Evolutionary conservation across 2,329 filamentous ascomycete genomes (phyloP), one percentile per base, ranked within the genome.

Genomic region (Clonostachys rhizophaga): DNA sequence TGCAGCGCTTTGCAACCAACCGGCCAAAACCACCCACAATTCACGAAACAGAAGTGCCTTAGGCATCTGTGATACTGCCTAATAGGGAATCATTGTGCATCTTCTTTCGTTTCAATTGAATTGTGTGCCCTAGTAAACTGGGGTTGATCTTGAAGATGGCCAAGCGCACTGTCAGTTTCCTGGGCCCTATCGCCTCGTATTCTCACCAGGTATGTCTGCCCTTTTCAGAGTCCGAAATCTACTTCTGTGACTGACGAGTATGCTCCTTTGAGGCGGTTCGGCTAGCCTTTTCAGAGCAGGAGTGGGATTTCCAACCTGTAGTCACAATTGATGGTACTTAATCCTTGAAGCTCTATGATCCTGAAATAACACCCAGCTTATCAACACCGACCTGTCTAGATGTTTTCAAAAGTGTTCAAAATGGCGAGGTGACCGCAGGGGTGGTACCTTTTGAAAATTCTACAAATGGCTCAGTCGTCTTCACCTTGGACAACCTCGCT

Each of bases 381-480:
- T 30, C 24, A 30, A 10, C 45, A 45, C 16, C 45, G 39, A 17
- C 41, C 16, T 39, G 18, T 45, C 37, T 53, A 86, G 89, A 94
- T 61, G 83, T 95, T 56, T 96, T 96, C 65, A 75, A 84, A 44
- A 77, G 83, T 14, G 87, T 96, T 6, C 89, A 95, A 59, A 73
- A 75, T 36, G 77, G 80, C 49, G 62, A 71, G 41, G 81, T 81
- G 1, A 68, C 78, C 45, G 84, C 84, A 48, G 94, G 91, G 55
- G 87, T 97, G 34, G 87, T 96, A 2, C 94, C 94, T 7, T 91
- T 96, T 67, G 92, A 97, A 64, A 99, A 99, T 72, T 95, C 89
- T 39, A 92, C 89, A 62, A 96, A 97, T 66, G 94, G 94, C 59
- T 86, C 87, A 47, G 94, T 99, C 44, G 83, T 94, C 47, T 88